Conservation (phyloP, 768 basidiomycete species). For the Fomitopsis pulvina region DNA sequence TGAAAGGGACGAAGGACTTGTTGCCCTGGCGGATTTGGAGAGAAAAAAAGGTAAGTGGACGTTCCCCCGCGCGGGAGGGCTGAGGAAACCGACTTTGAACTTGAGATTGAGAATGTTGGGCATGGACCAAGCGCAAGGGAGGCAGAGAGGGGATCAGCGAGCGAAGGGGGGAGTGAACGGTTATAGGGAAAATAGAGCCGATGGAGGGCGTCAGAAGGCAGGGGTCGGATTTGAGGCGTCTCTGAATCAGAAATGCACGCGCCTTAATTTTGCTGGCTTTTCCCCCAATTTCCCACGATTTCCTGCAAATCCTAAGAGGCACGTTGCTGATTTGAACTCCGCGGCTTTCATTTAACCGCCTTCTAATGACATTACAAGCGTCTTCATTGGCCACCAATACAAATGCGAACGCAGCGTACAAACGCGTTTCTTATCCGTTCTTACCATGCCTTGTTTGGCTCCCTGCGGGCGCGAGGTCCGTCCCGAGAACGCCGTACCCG, state of each 20-base stretch:
- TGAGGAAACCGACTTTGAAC: conserved; percentile 53
- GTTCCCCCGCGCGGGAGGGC: conserved; percentile 1
- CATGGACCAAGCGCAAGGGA: conserved; percentile 35
- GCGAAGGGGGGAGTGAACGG: conserved; percentile 5
- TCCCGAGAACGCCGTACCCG: conserved; percentile 10
- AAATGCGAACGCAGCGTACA: background rate
- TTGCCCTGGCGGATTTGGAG: conserved; percentile 51
- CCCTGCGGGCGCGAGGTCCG: conserved; percentile 10
- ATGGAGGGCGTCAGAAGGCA: conserved; percentile 4
- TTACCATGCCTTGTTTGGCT: conserved; percentile 1
- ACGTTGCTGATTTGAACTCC: conserved; percentile 2
- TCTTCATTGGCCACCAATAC: background rate
- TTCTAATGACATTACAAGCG: conserved; percentile 2
- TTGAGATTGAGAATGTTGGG: conserved; percentile 82
- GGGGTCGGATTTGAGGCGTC: background rate
- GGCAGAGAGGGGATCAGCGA: conserved; percentile 8
- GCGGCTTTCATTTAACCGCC: background rate
- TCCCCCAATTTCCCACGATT: background rate
- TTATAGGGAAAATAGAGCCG: conserved; percentile 13
- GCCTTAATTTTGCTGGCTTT: background rate
- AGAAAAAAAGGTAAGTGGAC: conserved; percentile 15
- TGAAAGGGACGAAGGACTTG: conserved; percentile 93
- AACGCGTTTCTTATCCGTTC: background rate
- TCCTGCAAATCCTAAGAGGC: background rate
- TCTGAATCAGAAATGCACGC: background rate